These are phyloP conservation scores for Adansonia digitata DNA, from an alignment of 345 rosid species.

Conservation along the genomic window DNA sequence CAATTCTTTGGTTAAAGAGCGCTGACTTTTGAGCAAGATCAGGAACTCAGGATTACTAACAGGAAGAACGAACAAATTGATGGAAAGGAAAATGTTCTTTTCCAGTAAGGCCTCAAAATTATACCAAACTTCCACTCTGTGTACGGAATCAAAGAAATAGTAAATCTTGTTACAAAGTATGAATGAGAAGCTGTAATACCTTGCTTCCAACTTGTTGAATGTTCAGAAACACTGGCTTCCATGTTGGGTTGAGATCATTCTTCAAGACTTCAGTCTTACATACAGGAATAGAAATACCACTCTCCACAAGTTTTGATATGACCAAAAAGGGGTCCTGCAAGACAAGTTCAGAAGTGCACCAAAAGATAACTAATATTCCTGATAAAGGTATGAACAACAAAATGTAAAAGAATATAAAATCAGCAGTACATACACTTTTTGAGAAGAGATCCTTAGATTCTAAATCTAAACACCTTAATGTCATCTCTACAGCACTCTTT, in stretches of 20 bases:
- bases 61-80: background rate
- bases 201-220: slow-evolving; percentile 37
- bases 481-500: slow-evolving; percentile 64
- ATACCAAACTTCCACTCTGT: slow-evolving; percentile 9
- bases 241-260: slow-evolving; percentile 36
- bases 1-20: background rate
- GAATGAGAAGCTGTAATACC: slow-evolving; percentile 33
- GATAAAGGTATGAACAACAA: slow-evolving; percentile 6
- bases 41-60: background rate
- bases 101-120: background rate
- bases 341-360: slow-evolving; percentile 16
- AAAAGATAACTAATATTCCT: slow-evolving; percentile 10
- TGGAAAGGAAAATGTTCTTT: background rate
- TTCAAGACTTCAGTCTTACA: slow-evolving; percentile 85
- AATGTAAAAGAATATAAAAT: slow-evolving; percentile 14
- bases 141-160: background rate
- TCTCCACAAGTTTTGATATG: slow-evolving; percentile 73
- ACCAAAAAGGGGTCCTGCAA: slow-evolving; percentile 83
- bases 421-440: slow-evolving; percentile 57
- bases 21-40: background rate
- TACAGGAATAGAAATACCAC: slow-evolving; percentile 58
- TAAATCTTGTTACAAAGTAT: background rate
- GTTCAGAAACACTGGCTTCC: slow-evolving; percentile 8
- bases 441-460: slow-evolving; percentile 70
- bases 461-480: slow-evolving; percentile 68